phyloP scores from a whole-genome alignment of 75 land plant genomes.

The Gnetum montanum region DNA sequence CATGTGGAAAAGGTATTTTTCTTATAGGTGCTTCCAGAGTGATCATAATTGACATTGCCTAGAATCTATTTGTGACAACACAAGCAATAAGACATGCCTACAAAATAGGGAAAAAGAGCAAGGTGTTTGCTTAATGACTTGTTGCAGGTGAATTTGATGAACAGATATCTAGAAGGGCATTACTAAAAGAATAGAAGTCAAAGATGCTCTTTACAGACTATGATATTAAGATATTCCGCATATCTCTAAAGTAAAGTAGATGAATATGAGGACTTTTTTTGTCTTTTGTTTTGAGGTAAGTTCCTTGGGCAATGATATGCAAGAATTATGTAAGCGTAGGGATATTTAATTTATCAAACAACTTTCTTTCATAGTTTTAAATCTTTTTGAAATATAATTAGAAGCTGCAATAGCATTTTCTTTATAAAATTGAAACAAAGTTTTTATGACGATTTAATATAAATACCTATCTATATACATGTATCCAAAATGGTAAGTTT shows the following conservation, averaged over 20 bases:
- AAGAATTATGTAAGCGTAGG: too few relatives aligned
- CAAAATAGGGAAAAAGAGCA: slow-evolving; percentile 76
- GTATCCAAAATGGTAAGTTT: too few relatives aligned
- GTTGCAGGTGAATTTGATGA: slow-evolving; percentile 70
- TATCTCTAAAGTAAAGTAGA: slow-evolving; percentile 24
- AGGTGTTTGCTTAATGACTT: slow-evolving; percentile 59
- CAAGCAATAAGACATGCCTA: slow-evolving; percentile 94
- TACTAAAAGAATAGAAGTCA: slow-evolving; percentile 63
- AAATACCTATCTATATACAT: too few relatives aligned
- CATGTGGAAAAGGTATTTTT: slow-evolving; percentile 92
- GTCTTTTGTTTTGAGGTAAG: too few relatives aligned
- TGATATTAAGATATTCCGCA: slow-evolving; percentile 20
- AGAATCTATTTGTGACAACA: slow-evolving; percentile 74
- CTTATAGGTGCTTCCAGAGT: slow-evolving; percentile 81
- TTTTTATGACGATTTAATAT: too few relatives aligned
- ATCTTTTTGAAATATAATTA: too few relatives aligned
- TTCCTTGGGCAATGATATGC: too few relatives aligned
- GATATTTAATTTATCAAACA: too few relatives aligned
- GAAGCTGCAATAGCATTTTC: too few relatives aligned
- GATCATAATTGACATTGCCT: slow-evolving; percentile 59
- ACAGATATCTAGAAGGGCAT: slow-evolving; percentile 56
- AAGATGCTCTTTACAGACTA: slow-evolving; percentile 68
- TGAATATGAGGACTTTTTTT: slow-evolving; percentile 30
- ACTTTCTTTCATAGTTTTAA: too few relatives aligned
- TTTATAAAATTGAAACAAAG: too few relatives aligned